Conservation (phyloP, 371 early-diverging fungal species). For the Mucor sp. region DNA sequence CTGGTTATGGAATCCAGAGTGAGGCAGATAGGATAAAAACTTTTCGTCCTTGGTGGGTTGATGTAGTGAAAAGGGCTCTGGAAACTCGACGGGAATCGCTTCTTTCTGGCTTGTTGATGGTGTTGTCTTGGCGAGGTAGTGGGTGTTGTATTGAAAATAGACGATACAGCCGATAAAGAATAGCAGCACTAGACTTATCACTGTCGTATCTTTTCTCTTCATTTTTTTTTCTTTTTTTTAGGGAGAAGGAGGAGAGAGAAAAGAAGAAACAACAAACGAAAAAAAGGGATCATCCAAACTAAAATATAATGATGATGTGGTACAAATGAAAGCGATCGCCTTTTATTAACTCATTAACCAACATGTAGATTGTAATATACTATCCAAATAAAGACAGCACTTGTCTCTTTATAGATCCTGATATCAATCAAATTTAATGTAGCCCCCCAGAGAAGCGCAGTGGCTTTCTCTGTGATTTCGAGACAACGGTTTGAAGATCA, state of each 20-base stretch:
- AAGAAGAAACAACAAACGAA: background rate
- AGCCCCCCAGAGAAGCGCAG: background rate
- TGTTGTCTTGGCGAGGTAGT: background rate
- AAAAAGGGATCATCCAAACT: background rate
- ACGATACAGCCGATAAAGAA: slow-evolving; percentile 1
- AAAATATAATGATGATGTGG: background rate
- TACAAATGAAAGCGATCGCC: slow-evolving; percentile 1
- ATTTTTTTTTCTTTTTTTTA: slow-evolving; percentile 1
- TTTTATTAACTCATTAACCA: background rate
- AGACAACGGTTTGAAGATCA: slow-evolving; percentile 1
- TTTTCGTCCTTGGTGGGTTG: slow-evolving; percentile 24
- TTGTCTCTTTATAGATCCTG: slow-evolving; percentile 14
- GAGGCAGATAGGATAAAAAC: slow-evolving; percentile 62
- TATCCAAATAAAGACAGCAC: slow-evolving; percentile 11
- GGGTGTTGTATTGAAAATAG: slow-evolving; percentile 8
- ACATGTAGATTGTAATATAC: slow-evolving; percentile 23
- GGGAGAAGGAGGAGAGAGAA: background rate
- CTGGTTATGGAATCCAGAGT: slow-evolving; percentile 69
- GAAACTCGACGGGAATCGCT: slow-evolving; percentile 22
- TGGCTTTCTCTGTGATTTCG: background rate
- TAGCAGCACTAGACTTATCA: background rate
- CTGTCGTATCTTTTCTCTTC: slow-evolving; percentile 13
- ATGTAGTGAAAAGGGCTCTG: slow-evolving; percentile 20
- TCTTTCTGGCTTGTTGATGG: background rate
- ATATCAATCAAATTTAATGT: slow-evolving; percentile 8